Conservation (phyloP, 129 eudicot species). For the Pulicaria dysenterica region DNA sequence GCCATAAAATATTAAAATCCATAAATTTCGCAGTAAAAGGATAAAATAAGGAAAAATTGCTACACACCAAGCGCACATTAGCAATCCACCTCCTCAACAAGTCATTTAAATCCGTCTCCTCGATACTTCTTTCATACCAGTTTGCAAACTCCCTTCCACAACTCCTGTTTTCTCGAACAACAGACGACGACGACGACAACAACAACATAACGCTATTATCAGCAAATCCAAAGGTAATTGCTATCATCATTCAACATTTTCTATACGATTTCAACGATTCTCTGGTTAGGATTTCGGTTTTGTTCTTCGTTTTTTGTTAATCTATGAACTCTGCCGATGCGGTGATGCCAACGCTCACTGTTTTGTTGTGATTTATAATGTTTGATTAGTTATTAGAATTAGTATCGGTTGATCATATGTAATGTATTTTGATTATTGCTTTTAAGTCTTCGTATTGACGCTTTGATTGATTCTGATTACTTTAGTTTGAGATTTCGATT, state of each 20-base stretch:
- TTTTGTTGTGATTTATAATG: background rate
- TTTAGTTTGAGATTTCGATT: conserved; percentile 4
- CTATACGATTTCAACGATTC: conserved; percentile 11
- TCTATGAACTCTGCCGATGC: background rate
- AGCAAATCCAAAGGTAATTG: conserved; percentile 20
- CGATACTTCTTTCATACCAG: conserved; percentile 7
- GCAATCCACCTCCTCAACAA: conserved; percentile 19
- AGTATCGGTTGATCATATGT: background rate
- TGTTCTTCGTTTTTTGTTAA: background rate
- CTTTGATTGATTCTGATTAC: background rate
- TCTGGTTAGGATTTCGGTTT: conserved; percentile 17
- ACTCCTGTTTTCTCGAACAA: conserved; percentile 25
- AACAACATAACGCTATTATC: background rate
- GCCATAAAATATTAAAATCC: background rate
- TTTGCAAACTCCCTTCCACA: conserved; percentile 18
- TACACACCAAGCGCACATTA: conserved; percentile 3
- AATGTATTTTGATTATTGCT: background rate
- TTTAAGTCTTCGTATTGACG: background rate
- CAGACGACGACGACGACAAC: background rate
- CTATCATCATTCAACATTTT: conserved; percentile 18
- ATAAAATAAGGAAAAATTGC: background rate
- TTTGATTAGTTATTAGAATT: background rate
- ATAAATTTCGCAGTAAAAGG: background rate
- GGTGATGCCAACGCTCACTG: background rate
- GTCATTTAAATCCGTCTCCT: conserved; percentile 23